Conservation (phyloP, 1,284 basidiomycete species). For the Amylostereum areolatum region DNA sequence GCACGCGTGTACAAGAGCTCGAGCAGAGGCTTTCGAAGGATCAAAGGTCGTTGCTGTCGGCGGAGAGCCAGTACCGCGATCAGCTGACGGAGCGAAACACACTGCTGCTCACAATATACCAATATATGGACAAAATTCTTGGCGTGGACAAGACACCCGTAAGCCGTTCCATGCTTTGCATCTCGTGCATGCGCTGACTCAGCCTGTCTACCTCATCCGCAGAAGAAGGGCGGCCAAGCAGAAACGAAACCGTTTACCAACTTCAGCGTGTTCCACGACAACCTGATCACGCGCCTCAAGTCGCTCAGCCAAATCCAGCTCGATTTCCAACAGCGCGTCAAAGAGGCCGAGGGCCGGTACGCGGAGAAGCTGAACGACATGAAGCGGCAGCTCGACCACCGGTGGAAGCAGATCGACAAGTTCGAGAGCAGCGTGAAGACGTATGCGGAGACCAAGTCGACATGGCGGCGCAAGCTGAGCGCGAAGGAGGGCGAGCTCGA, state of each 20-base stretch:
- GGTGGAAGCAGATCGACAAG: constrained; percentile 91
- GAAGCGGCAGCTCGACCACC: constrained; percentile 81
- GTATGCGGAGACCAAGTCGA: constrained; percentile 77
- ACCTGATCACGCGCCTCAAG: constrained; percentile 84
- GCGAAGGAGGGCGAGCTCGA: constrained; percentile 89
- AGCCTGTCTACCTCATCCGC: constrained; percentile 1
- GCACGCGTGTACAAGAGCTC: constrained; percentile 63
- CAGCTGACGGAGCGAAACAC: constrained; percentile 92
- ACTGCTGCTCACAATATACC: constrained; percentile 86
- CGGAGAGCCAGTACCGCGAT: constrained; percentile 80
- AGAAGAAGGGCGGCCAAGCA: constrained; percentile 68
- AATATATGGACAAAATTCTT: constrained; percentile 92
- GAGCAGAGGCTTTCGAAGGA: constrained; percentile 83
- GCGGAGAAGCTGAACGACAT: constrained; percentile 72
- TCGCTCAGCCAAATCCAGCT: constrained; percentile 77
- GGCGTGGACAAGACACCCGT: constrained; percentile 83
- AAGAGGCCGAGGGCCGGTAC: constrained; percentile 73
- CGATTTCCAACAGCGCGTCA: constrained; percentile 83
- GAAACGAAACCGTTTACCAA: constrained; percentile 91
- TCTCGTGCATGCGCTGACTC: neutral
- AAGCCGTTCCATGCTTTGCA: constrained; percentile 21
- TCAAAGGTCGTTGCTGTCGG: constrained; percentile 64
- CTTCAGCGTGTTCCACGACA: constrained; percentile 92
- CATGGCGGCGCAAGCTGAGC: constrained; percentile 81
- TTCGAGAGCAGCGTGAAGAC: constrained; percentile 87